These are phyloP conservation scores for Aspergillus unguis DNA, from an alignment of 2,329 filamentous ascomycete genomes.

Conservation along the genomic window DNA sequence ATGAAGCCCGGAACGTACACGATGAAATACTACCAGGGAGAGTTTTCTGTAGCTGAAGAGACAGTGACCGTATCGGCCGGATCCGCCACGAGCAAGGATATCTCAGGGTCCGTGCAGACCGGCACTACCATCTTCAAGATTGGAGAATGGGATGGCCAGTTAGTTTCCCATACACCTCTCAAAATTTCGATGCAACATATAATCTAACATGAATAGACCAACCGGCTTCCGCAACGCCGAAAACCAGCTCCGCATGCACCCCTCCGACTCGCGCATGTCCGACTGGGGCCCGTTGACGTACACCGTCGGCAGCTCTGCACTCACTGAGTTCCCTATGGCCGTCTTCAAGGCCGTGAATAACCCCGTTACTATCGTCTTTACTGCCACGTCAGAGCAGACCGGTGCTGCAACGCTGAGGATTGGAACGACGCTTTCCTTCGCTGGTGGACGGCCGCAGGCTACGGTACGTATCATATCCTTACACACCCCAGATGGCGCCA, in stretches of 20 bases:
- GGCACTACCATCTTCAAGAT: conserved; percentile 60
- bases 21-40: conserved; percentile 63
- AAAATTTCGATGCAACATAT: no score
- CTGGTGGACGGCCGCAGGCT: conserved; percentile 56
- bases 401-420: conserved; percentile 59
- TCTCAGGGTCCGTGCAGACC: conserved; percentile 48
- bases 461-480: conserved; percentile 16
- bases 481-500: neutral
- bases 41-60: conserved; percentile 53
- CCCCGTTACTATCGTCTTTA: conserved; percentile 60
- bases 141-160: conserved; percentile 62
- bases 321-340: conserved; percentile 62
- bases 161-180: conserved; percentile 4
- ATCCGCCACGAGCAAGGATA: conserved; percentile 48
- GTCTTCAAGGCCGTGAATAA: conserved; percentile 60
- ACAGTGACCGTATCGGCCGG: conserved; percentile 53
- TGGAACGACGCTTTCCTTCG: conserved; percentile 62
- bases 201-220: conserved; percentile 32
- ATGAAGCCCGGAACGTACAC: conserved; percentile 68
- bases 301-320: conserved; percentile 55
- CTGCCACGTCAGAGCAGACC: conserved; percentile 49
- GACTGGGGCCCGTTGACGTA: conserved; percentile 60
- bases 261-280: conserved; percentile 62
- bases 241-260: conserved; percentile 67
- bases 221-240: conserved; percentile 65